Evolutionary conservation across 225 moss, liverwort and hornwort species (phyloP), one percentile per base, ranked within the genome.

Genomic region (Straminergon stramineum): DNA sequence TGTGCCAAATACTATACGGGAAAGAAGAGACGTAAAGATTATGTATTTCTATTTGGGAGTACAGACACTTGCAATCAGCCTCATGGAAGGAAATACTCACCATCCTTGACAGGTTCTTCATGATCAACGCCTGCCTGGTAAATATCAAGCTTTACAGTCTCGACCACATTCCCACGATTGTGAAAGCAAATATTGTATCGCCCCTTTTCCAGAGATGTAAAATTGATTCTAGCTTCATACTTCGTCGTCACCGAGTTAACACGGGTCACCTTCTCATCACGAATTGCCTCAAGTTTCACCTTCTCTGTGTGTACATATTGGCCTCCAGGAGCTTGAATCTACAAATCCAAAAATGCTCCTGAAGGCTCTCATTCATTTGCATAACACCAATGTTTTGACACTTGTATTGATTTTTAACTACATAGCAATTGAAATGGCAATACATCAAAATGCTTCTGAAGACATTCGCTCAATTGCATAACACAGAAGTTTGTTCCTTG

Each of bases 121-220:
- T 63, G 48, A 41, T 68, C 63, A 62, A 75, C 30, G 39, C 15
- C 48, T 27, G 48, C 28, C 2, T 74, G 78, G 45, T 51, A 37
- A 43, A 94, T 88, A 17, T 93, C 73, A 75, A 94, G 79, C 23
- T 68, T 92, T 22, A 93, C 77, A 62, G 84, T 89, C 91, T 94
- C 94, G 0, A 67, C 45, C 26, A 60, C 68, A 32, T 84, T 88
- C 26, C 91, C 94, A 34, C 87, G 73, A 31, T 94, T 94, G 90
- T 94, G 88, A 60, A 94, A 94, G 85, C 94, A 94, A 56, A 94
- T 81, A 51, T 76, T 89, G 35, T 94, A 92, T 17, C n/a, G 91
- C 9, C 93, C 94, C 85, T 85, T 93, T 21, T 91, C 88, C 53
- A 60, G 6, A 5, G 91, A 89, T 18, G 52, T 88, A 39, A 93